Percentiles rank a stretch among this genome's conserved stretches.
phyloP scores from a whole-genome alignment of 257 asterid genomes.

The Nyctanthes arbortristis region DNA sequence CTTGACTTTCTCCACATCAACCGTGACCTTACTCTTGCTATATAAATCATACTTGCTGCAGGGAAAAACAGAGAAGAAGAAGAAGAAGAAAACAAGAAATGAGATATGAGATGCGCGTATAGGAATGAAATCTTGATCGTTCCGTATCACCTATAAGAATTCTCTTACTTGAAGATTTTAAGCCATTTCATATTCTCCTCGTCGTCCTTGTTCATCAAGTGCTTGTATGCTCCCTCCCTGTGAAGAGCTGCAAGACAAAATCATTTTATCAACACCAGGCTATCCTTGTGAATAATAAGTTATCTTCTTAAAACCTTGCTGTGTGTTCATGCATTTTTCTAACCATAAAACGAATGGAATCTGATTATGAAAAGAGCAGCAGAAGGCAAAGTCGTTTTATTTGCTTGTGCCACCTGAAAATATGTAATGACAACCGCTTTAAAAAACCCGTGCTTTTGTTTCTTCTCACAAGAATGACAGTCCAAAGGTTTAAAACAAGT shows the following conservation, averaged over 20 bases:
- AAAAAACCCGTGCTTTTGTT: no score
- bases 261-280: background rate
- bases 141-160: background rate
- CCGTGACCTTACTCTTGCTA: constrained; percentile 40
- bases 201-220: constrained; percentile 49
- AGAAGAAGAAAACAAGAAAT: background rate
- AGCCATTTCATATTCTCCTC: constrained; percentile 45
- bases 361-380: constrained; percentile 49
- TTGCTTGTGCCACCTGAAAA: constrained; percentile 45
- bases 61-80: background rate
- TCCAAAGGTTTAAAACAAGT: no score
- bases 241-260: constrained; percentile 41
- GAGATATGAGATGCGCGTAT: background rate
- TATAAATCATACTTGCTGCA: constrained; percentile 46
- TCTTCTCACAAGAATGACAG: no score
- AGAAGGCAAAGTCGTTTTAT: constrained; percentile 39
- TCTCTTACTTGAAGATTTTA: constrained; percentile 31
- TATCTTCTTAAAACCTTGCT: no score
- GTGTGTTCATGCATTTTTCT: background rate
- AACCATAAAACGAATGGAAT: constrained; percentile 47
- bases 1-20: constrained; percentile 39
- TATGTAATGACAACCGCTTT: no score
- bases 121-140: background rate
- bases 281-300: background rate
- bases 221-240: constrained; percentile 32